Evolutionary conservation across 2,329 filamentous ascomycete species (phyloP).

Genomic region (Xylaria sp.): DNA sequence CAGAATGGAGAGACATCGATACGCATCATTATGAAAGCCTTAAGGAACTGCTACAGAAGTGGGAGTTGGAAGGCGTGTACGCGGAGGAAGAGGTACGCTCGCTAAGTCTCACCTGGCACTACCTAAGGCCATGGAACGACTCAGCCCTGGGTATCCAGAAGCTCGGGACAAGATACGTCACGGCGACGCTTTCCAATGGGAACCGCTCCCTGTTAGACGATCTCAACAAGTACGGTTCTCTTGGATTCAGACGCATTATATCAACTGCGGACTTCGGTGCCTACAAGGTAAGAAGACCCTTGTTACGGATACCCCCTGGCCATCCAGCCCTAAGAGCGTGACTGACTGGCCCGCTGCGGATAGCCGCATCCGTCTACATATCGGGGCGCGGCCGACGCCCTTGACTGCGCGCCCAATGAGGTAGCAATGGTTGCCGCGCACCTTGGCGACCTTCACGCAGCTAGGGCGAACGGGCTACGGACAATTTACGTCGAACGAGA

Average conservation of each 20-base stretch:
- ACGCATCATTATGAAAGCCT: constrained; percentile 76
- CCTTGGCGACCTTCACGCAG: constrained; percentile 74
- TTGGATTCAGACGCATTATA: constrained; percentile 72
- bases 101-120: constrained; percentile 78
- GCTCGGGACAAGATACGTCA: constrained; percentile 65
- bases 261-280: constrained; percentile 77
- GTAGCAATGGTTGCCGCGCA: constrained; percentile 85
- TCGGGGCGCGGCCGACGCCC: constrained; percentile 69
- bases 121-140: constrained; percentile 76
- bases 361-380: constrained; percentile 73
- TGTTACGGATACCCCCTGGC: constrained; percentile 14
- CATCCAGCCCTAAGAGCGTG: constrained; percentile 11
- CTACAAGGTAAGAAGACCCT: constrained; percentile 67
- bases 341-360: constrained; percentile 29
- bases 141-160: constrained; percentile 64
- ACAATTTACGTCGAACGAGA: constrained; percentile 73
- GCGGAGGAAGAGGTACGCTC: constrained; percentile 69
- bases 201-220: constrained; percentile 75
- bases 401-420: constrained; percentile 68
- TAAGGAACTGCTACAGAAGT: constrained; percentile 64
- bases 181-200: constrained; percentile 79
- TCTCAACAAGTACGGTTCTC: constrained; percentile 65
- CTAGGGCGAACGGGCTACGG: constrained; percentile 70
- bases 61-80: constrained; percentile 69
- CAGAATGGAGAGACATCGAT: constrained; percentile 76